These are phyloP conservation scores for Styphnolobium japonicum DNA, from an alignment of 306 rosid species.

Conservation along the genomic window DNA sequence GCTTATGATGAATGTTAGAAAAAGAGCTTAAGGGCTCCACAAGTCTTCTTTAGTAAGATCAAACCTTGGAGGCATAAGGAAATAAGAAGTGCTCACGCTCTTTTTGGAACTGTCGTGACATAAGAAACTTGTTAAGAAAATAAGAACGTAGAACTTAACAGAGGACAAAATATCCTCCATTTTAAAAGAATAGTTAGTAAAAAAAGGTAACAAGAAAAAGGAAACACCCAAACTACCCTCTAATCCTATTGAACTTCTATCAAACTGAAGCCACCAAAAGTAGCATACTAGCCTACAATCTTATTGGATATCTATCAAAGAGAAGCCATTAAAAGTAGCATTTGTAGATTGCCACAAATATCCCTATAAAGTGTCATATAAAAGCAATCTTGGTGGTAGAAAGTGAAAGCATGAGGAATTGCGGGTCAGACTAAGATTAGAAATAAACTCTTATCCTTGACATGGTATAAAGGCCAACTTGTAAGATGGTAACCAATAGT, in stretches of 20 bases:
- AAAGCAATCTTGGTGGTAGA: neutral
- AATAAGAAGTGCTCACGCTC: neutral
- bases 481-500: neutral
- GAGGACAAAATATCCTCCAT: neutral
- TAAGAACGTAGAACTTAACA: neutral
- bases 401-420: neutral
- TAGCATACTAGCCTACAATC: too few relatives aligned
- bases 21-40: neutral
- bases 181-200: neutral
- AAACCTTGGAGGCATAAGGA: neutral
- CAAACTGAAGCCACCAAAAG: too few relatives aligned
- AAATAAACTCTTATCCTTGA: neutral
- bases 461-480: neutral
- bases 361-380: neutral
- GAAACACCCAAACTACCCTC: neutral
- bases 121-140: neutral
- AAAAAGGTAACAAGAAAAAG: neutral
- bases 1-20: neutral
- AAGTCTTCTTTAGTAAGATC: neutral
- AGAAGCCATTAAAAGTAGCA: neutral
- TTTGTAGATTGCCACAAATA: neutral
- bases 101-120: neutral
- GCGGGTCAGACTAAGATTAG: neutral
- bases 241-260: neutral
- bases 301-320: too few relatives aligned